Evolutionary conservation across 2,329 filamentous ascomycete genomes (phyloP).

Genomic region (Penicillium oxalicum): DNA sequence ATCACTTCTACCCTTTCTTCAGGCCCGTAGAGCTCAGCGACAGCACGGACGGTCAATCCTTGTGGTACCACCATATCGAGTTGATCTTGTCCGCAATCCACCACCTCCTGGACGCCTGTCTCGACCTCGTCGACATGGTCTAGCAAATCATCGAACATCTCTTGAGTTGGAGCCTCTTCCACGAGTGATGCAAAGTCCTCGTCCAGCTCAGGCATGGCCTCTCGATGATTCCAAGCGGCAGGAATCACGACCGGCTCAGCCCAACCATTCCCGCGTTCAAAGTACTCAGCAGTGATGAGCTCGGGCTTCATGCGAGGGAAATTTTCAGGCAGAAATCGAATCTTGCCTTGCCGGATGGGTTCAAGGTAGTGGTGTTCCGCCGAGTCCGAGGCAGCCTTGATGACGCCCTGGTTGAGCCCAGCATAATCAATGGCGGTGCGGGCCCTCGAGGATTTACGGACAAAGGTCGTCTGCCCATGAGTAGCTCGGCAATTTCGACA

Average conservation of each 20-base stretch:
- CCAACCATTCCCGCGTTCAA: slow-evolving; percentile 59
- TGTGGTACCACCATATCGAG: slow-evolving; percentile 64
- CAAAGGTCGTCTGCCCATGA: slow-evolving; percentile 60
- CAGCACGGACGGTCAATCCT: slow-evolving; percentile 57
- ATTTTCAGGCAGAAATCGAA: slow-evolving; percentile 54
- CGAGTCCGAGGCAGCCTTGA: slow-evolving; percentile 60
- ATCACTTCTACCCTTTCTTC: slow-evolving; percentile 61
- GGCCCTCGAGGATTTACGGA: slow-evolving; percentile 60
- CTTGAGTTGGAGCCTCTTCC: slow-evolving; percentile 32
- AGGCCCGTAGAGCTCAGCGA: slow-evolving; percentile 58
- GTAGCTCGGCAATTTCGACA: slow-evolving; percentile 54
- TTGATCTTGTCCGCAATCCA: slow-evolving; percentile 58
- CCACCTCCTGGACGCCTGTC: slow-evolving; percentile 36
- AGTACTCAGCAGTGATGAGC: slow-evolving; percentile 56
- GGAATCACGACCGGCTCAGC: slow-evolving; percentile 63
- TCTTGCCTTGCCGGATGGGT: slow-evolving; percentile 59
- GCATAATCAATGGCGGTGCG: slow-evolving; percentile 64
- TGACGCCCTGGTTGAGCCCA: slow-evolving; percentile 59
- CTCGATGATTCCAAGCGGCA: slow-evolving; percentile 53
- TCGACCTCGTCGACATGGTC: slow-evolving; percentile 26
- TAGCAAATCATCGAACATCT: slow-evolving; percentile 37
- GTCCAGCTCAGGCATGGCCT: slow-evolving; percentile 30
- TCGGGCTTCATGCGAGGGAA: slow-evolving; percentile 61
- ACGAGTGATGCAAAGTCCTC: slow-evolving; percentile 26
- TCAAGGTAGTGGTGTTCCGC: slow-evolving; percentile 63